phyloP scores from a whole-genome alignment of 768 basidiomycete species.

The Suillus plorans region DNA sequence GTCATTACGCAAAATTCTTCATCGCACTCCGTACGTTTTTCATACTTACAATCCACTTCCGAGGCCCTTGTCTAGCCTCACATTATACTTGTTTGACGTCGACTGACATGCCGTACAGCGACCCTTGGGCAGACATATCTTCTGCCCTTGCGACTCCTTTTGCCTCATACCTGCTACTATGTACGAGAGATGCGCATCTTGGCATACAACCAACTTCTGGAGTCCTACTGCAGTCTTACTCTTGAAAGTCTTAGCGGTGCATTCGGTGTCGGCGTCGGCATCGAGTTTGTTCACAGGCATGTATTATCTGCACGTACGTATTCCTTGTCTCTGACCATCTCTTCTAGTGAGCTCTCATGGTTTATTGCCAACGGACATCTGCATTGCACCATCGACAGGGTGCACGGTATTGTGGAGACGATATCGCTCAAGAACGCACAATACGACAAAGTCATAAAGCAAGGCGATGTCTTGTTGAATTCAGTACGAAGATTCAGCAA shows the following conservation, averaged over 20 bases:
- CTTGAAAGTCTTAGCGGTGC: slow-evolving; percentile 81
- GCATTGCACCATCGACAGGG: slow-evolving; percentile 90
- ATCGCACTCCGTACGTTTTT: slow-evolving; percentile 66
- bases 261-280: slow-evolving; percentile 92
- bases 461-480: slow-evolving; percentile 87
- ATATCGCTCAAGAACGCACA: slow-evolving; percentile 78
- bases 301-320: slow-evolving; percentile 27
- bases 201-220: slow-evolving; percentile 89
- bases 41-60: not conserved
- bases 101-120: slow-evolving; percentile 43
- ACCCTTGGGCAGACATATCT: slow-evolving; percentile 87
- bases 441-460: slow-evolving; percentile 90
- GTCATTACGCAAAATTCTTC: slow-evolving; percentile 95
- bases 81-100: slow-evolving; percentile 9
- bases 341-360: slow-evolving; percentile 75
- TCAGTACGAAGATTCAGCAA: slow-evolving; percentile 88
- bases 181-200: slow-evolving; percentile 95
- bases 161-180: slow-evolving; percentile 86
- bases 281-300: slow-evolving; percentile 83
- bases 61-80: slow-evolving; percentile 2
- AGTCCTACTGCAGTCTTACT: slow-evolving; percentile 87
- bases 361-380: slow-evolving; percentile 89
- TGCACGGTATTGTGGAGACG: slow-evolving; percentile 92
- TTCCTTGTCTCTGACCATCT: not conserved
- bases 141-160: slow-evolving; percentile 81